Percentiles rank a stretch among this genome's conserved stretches.
These are phyloP conservation scores for Senna tora DNA, from an alignment of 306 rosid species.

Conservation along the genomic window DNA sequence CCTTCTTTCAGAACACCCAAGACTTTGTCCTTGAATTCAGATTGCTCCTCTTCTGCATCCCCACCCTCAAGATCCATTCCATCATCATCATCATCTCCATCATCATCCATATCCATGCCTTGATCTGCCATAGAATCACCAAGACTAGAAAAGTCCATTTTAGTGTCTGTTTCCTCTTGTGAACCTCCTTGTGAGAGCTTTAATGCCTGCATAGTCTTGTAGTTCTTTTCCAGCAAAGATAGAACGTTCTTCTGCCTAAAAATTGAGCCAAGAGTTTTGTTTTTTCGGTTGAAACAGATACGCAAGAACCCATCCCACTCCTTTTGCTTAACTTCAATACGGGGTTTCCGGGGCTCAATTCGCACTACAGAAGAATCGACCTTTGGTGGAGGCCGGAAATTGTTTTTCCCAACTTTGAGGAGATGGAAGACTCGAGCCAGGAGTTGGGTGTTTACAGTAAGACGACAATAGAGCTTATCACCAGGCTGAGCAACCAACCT, in stretches of 20 bases:
- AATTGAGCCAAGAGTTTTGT: constrained; percentile 88
- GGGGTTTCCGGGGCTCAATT: constrained; percentile 85
- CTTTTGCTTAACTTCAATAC: constrained; percentile 70
- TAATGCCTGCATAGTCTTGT: constrained; percentile 68
- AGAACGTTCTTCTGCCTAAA: constrained; percentile 87
- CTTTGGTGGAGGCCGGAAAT: constrained; percentile 91
- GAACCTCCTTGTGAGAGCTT: constrained; percentile 51
- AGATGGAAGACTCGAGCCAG: constrained; percentile 86
- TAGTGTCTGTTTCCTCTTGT: constrained; percentile 36
- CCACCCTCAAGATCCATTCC: constrained; percentile 70
- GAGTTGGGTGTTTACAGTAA: constrained; percentile 84
- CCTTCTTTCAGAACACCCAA: constrained; percentile 72
- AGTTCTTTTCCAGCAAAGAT: constrained; percentile 78
- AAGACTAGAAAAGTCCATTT: constrained; percentile 45
- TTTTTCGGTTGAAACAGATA: constrained; percentile 83
- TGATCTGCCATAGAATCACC: constrained; percentile 49
- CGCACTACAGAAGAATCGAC: constrained; percentile 92
- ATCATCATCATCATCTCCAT: constrained; percentile 55
- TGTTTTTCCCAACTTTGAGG: constrained; percentile 90
- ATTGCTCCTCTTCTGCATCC: constrained; percentile 54
- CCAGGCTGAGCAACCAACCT: constrained; percentile 95
- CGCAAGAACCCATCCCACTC: constrained; percentile 96
- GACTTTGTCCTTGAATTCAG: constrained; percentile 88
- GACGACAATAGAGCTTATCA: constrained; percentile 90
- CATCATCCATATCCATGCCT: constrained; percentile 61